A percentile compares a stretch with the other conserved stretches of the same genome.
phyloP scores from a whole-genome alignment of 2,329 filamentous ascomycete genomes.

The Neofusicoccum umdonicola region DNA sequence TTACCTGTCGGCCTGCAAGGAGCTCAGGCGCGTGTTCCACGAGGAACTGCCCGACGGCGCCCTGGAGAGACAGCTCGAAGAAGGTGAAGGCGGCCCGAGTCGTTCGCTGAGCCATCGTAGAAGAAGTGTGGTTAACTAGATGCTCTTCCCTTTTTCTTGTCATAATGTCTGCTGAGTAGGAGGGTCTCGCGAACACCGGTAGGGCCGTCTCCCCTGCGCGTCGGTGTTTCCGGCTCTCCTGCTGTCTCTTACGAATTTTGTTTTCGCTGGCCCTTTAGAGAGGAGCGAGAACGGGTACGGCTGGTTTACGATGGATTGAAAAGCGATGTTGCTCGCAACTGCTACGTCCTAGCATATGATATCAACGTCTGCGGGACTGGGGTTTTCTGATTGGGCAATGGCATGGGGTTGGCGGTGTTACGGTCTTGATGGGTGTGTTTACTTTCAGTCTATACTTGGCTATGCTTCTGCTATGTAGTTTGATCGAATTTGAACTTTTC shows the following conservation, averaged over 20 bases:
- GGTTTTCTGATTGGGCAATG: background rate
- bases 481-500: background rate
- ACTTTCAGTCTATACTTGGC: background rate
- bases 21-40: constrained; percentile 32
- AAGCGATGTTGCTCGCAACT: background rate
- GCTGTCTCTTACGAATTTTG: background rate
- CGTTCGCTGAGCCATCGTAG: background rate
- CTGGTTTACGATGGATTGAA: background rate
- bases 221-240: background rate
- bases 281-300: background rate
- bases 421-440: background rate
- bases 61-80: background rate
- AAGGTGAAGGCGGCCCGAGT: background rate
- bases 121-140: constrained; percentile 11
- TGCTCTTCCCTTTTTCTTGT: background rate
- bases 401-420: background rate
- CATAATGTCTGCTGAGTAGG: background rate
- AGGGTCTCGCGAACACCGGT: background rate
- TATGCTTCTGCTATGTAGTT: background rate
- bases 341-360: constrained; percentile 10
- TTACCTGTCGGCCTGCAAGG: constrained; percentile 55
- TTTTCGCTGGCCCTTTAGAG: background rate
- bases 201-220: background rate
- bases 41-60: constrained; percentile 5
- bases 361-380: background rate